Conservation (phyloP, 2,329 filamentous ascomycete species). For the Aspergillus tamarii region DNA sequence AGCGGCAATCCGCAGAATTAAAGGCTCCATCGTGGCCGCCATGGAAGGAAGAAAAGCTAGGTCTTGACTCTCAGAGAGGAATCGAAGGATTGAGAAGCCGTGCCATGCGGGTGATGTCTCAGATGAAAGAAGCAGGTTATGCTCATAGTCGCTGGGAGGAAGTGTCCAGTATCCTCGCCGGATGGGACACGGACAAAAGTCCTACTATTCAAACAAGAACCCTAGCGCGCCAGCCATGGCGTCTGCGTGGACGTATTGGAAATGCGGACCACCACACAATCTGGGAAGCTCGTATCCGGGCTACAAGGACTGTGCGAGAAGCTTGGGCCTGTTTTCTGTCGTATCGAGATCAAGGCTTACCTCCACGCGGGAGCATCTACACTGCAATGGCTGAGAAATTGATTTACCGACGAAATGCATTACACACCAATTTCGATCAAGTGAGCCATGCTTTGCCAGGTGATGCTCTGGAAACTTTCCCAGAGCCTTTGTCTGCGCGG, state of each 20-base stretch:
- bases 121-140: constrained; percentile 65
- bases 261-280: constrained; percentile 36
- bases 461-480: constrained; percentile 58
- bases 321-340: constrained; percentile 68
- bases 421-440: constrained; percentile 25
- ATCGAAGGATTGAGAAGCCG: constrained; percentile 60
- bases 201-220: constrained; percentile 65
- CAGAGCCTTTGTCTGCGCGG: constrained; percentile 59
- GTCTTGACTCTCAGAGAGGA: constrained; percentile 61
- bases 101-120: constrained; percentile 57
- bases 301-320: constrained; percentile 64
- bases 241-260: constrained; percentile 20
- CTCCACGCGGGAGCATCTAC: constrained; percentile 50
- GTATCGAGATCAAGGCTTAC: constrained; percentile 50
- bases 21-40: constrained; percentile 67
- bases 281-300: constrained; percentile 62
- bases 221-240: constrained; percentile 39
- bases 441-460: constrained; percentile 52
- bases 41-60: constrained; percentile 65
- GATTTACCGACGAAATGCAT: constrained; percentile 40
- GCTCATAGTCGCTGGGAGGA: constrained; percentile 54
- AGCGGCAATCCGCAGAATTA: constrained; percentile 61
- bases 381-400: constrained; percentile 63
- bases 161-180: constrained; percentile 57
- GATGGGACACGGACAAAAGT: constrained; percentile 66